Evolutionary conservation across 139 green algal species (phyloP).

Genomic region (Zygnema cylindricum): DNA sequence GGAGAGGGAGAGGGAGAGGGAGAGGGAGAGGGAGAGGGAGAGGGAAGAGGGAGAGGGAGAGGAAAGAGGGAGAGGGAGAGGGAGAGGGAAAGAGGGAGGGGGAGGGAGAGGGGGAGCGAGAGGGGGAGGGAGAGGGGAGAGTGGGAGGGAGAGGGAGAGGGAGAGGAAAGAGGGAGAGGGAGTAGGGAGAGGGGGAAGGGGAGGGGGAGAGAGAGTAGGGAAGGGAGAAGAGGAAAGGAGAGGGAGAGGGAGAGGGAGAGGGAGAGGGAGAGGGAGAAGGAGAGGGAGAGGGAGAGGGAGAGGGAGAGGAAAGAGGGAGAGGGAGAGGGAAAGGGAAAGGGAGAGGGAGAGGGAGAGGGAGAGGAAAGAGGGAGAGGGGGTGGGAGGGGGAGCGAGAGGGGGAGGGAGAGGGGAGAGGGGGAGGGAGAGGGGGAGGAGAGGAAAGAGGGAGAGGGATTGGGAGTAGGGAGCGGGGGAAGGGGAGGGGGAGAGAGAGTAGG

Average conservation of each 20-base stretch:
- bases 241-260: not conserved
- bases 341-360: not conserved
- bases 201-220: not conserved
- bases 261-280: not conserved
- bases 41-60: not conserved
- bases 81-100: not conserved
- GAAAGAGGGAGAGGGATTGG: not conserved
- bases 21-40: not conserved
- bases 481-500: not conserved
- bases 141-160: not conserved
- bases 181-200: not conserved
- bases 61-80: not conserved
- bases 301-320: not conserved
- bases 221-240: not conserved
- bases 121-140: not conserved
- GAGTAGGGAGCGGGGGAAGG: not conserved
- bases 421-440: not conserved
- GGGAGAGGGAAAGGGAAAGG: not conserved
- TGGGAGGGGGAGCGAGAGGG: not conserved
- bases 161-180: not conserved
- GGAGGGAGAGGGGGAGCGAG: not conserved
- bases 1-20: not conserved
- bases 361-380: not conserved
- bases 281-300: not conserved
- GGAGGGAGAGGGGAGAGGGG: not conserved